A percentile compares a stretch with the other conserved stretches of the same genome.
phyloP scores from a whole-genome alignment of 2,329 filamentous ascomycete species.

The Xylariomycetidae sp. region DNA sequence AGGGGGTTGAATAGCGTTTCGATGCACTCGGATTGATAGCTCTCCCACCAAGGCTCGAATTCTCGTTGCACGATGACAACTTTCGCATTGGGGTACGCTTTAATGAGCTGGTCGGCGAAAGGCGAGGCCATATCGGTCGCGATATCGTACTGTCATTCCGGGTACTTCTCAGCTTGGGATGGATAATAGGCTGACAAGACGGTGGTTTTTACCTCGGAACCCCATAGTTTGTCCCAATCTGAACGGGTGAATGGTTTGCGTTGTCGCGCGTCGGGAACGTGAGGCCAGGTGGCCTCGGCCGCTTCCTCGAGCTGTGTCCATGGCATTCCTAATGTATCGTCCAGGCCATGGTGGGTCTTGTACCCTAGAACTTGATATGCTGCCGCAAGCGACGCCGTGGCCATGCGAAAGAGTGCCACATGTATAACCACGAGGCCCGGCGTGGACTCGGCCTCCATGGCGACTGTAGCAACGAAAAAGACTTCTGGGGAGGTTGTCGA shows the following conservation, averaged over 20 bases:
- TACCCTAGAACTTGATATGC: constrained; percentile 8
- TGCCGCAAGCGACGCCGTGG: constrained; percentile 4
- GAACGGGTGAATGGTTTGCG: background rate
- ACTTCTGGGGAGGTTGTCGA: too few relatives aligned
- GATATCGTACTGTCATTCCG: background rate
- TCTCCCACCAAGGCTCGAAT: constrained; percentile 1
- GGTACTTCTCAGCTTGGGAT: background rate
- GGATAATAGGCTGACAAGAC: background rate
- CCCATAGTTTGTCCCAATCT: constrained; percentile 2
- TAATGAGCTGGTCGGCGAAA: constrained; percentile 1
- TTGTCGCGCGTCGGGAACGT: background rate
- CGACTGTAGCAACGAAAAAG: too few relatives aligned
- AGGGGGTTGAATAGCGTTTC: background rate
- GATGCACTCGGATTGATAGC: background rate
- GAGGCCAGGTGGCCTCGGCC: constrained; percentile 4
- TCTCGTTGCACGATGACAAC: constrained; percentile 1
- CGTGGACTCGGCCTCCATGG: background rate
- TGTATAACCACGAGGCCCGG: constrained; percentile 6
- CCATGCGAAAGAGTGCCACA: constrained; percentile 6
- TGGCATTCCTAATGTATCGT: constrained; percentile 1
- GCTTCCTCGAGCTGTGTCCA: constrained; percentile 1
- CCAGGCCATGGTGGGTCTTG: constrained; percentile 3
- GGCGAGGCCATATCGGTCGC: constrained; percentile 1
- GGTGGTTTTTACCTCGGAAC: background rate
- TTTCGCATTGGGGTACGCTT: constrained; percentile 1